phyloP scores from a whole-genome alignment of 257 asterid genomes.

The Solanum etuberosum region DNA sequence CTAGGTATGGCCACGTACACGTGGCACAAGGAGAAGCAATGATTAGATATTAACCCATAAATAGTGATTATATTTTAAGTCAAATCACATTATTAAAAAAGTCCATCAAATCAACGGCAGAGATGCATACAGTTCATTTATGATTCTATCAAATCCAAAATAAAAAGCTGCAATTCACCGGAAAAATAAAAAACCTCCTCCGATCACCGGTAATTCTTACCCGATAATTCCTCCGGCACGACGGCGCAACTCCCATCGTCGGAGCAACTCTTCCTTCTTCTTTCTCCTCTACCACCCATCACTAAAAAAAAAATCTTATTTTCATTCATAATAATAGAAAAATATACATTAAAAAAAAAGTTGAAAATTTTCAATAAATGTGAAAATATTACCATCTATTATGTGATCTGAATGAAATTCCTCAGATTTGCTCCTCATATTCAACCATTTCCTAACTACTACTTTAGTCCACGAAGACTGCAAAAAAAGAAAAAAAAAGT shows the following conservation, averaged over 20 bases:
- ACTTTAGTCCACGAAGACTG: slow-evolving; percentile 65
- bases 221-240: slow-evolving; percentile 78
- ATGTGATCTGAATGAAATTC: slow-evolving; percentile 56
- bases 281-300: slow-evolving; percentile 16
- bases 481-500: not conserved
- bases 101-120: slow-evolving; percentile 2
- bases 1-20: not conserved
- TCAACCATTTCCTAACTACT: slow-evolving; percentile 67
- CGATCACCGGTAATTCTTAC: slow-evolving; percentile 11
- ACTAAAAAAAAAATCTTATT: slow-evolving; percentile 1
- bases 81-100: not conserved
- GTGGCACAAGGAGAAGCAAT: not conserved
- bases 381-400: slow-evolving; percentile 25
- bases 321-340: not conserved
- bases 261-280: slow-evolving; percentile 62
- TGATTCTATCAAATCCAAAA: not conserved
- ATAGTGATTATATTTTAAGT: not conserved
- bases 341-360: not conserved
- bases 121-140: not conserved
- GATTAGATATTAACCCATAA: not conserved
- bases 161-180: not conserved
- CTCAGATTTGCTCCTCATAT: slow-evolving; percentile 32
- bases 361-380: not conserved
- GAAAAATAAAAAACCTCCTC: not conserved
- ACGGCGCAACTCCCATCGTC: slow-evolving; percentile 59